Evolutionary conservation across 345 rosid species (phyloP), one percentile per base, ranked within the genome.

Genomic region (Lumnitzera racemosa): DNA sequence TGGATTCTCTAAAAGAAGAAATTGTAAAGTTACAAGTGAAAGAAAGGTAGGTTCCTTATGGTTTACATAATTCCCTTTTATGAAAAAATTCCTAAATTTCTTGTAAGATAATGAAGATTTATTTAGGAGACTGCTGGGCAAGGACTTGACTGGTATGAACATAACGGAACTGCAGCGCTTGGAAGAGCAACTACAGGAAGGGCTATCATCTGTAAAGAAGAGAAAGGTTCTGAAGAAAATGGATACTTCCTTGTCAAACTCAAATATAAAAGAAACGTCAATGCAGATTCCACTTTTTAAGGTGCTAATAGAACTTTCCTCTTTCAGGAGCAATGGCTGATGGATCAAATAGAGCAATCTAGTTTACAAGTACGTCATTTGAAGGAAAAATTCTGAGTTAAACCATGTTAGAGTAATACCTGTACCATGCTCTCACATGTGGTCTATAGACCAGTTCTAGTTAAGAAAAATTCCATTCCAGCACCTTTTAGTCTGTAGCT

Each of bases 311-410:
- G 43, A 36, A 36, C 10, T 61, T 51, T 20, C 62, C 53, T 53
- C 67, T 80, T 82, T 69, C 85, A 87, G 98, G 98, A 87, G 71
- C 78, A 74, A 58, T 54, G 80, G 70, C 66, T 92, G 61, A 68
- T 80, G 79, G 79, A 83, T 49, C 92, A 89, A 71, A 81, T 89
- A 17, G 91, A 92, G 74, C 88, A 82, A 65, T 92, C 98, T 52
- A 82, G 85, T 64, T 36, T 77, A 11, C 92, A 76, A 91, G 98
- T 91, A 77, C 23, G 36, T 16, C 48, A 47, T 51, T 17, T 20
- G 15, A 29, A 16, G 55, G 49, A 55, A 25, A 17, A 27, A 6
- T 55, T 51, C 55, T 24, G 24, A 55, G 63, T 43, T 59, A 56
- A 49, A 0, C n/a, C 36, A 24, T 7, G 47, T 50, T 47, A 20